These are phyloP conservation scores for Dothidotthia symphoricarpi DNA, from an alignment of 2,329 filamentous ascomycete species.

Conservation along the genomic window DNA sequence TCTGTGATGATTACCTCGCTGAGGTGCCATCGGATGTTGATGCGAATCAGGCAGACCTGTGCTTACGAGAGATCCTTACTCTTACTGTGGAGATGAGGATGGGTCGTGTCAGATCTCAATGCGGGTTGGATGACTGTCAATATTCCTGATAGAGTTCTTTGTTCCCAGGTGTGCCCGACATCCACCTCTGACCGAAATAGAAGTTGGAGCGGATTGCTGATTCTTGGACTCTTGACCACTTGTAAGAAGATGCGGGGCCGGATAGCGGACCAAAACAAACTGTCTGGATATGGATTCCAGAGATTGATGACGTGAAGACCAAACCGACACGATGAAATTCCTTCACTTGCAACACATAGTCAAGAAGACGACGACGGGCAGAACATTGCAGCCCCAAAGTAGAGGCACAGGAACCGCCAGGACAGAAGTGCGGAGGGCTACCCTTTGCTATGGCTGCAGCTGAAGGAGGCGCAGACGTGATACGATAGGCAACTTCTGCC, in stretches of 20 bases:
- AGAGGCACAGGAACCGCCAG: constrained; percentile 4
- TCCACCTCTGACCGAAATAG: constrained; percentile 8
- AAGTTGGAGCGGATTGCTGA: constrained; percentile 18
- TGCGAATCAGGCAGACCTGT: constrained; percentile 6
- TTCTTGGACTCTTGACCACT: constrained; percentile 16
- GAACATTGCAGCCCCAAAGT: constrained; percentile 1
- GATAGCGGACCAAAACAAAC: constrained; percentile 12
- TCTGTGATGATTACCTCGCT: constrained; percentile 1
- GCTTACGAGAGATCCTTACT: constrained; percentile 19
- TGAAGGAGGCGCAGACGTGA: constrained; percentile 22
- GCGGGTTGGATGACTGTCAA: constrained; percentile 7
- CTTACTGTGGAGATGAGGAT: constrained; percentile 5
- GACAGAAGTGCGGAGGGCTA: constrained; percentile 5
- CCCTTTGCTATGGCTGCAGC: constrained; percentile 13
- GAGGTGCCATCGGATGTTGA: constrained; percentile 19
- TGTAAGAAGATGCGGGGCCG: constrained; percentile 33
- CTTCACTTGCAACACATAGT: no score
- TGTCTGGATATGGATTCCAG: constrained; percentile 8
- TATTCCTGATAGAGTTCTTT: constrained; percentile 12
- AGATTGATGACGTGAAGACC: constrained; percentile 20
- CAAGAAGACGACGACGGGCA: constrained; percentile 2
- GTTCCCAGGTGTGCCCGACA: constrained; percentile 4
- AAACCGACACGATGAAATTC: background rate
- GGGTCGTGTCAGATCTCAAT: constrained; percentile 15
- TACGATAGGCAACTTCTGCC: constrained; percentile 18